phyloP scores from a whole-genome alignment of 305 asterid genomes.

The Euphrasia arctica region DNA sequence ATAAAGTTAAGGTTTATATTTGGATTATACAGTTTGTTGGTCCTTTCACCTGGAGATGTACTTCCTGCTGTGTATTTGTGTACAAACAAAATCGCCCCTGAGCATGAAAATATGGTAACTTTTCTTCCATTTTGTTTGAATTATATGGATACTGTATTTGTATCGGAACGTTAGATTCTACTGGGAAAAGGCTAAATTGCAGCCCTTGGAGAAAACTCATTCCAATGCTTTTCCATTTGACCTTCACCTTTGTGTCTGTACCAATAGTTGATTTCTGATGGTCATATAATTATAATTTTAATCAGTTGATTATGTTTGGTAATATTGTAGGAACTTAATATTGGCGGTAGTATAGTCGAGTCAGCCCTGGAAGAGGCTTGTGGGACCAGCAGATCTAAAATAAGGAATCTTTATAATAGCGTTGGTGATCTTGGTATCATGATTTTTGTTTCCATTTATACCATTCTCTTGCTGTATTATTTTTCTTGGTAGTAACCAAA shows the following conservation, averaged over 20 bases:
- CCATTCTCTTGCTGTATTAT: constrained; percentile 17
- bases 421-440: constrained; percentile 85
- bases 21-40: constrained; percentile 64
- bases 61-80: constrained; percentile 88
- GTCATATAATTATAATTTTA: constrained; percentile 13
- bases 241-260: constrained; percentile 16
- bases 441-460: constrained; percentile 9
- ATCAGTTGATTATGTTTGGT: constrained; percentile 23
- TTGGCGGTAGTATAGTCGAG: constrained; percentile 73
- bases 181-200: constrained; percentile 18
- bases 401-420: constrained; percentile 61
- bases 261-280: not conserved
- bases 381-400: constrained; percentile 69
- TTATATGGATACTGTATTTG: not conserved
- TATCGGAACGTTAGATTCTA: constrained; percentile 2
- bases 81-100: constrained; percentile 88
- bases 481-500: constrained; percentile 24
- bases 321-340: constrained; percentile 71
- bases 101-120: constrained; percentile 79
- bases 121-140: constrained; percentile 20
- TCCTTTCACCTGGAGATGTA: constrained; percentile 83
- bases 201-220: constrained; percentile 11
- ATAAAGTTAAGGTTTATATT: constrained; percentile 16
- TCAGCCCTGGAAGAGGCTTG: constrained; percentile 87
- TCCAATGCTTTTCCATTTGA: constrained; percentile 8